Conservation (phyloP, 257 asterid genomes). For the Fraxinus americana region DNA sequence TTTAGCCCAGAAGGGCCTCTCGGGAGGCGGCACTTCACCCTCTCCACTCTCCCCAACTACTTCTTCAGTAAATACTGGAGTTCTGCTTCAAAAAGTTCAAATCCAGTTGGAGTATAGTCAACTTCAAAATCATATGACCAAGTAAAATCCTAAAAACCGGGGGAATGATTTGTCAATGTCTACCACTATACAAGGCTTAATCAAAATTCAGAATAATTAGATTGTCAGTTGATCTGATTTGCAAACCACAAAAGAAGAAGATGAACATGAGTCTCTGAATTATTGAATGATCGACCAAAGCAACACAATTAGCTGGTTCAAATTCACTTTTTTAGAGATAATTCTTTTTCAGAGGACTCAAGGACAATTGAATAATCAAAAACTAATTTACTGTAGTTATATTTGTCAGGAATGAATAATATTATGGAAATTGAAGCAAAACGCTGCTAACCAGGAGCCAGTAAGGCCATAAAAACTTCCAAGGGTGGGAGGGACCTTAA, state of each 20-base stretch:
- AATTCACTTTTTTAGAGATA: neutral
- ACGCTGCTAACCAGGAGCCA: slow-evolving; percentile 4
- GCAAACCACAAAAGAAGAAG: neutral
- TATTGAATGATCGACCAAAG: neutral
- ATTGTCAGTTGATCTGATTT: neutral
- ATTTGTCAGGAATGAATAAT: slow-evolving; percentile 3
- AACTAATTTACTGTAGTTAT: slow-evolving; percentile 9
- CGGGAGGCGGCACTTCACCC: slow-evolving; percentile 73
- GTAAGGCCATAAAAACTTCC: slow-evolving; percentile 14
- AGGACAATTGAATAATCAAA: neutral
- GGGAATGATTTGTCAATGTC: neutral
- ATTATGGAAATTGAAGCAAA: neutral
- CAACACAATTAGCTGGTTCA: neutral
- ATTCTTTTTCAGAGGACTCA: slow-evolving; percentile 2
- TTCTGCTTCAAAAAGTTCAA: slow-evolving; percentile 52
- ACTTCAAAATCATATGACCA: neutral
- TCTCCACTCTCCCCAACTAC: slow-evolving; percentile 63
- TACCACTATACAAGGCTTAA: neutral
- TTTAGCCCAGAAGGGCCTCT: slow-evolving; percentile 98
- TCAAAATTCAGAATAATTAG: slow-evolving; percentile 5
- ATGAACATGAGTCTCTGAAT: neutral
- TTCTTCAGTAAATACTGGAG: slow-evolving; percentile 82
- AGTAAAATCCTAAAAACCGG: neutral
- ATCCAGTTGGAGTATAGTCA: slow-evolving; percentile 13
- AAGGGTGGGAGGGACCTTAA: neutral